phyloP scores from a whole-genome alignment of 2,329 filamentous ascomycete genomes.

The Colletotrichum sp. region DNA sequence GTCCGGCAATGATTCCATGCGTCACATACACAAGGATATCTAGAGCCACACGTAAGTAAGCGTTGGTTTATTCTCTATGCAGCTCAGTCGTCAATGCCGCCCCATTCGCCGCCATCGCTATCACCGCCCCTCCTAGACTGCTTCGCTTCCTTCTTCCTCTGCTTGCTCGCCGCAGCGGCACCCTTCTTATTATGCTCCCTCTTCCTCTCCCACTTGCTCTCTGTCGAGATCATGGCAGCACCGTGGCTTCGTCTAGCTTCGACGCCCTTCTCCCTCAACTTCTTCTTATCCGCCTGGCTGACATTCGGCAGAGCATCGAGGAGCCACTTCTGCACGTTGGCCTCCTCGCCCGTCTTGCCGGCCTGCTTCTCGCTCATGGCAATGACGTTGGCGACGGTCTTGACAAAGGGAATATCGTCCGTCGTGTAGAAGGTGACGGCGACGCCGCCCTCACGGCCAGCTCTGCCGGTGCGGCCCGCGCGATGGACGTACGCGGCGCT shows the following conservation, averaged over 20 bases:
- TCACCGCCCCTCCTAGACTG: conserved; percentile 25
- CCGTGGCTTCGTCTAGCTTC: conserved; percentile 63
- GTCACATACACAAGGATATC: neutral
- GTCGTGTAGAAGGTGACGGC: conserved; percentile 95
- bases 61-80: neutral
- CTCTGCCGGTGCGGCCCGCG: conserved; percentile 87
- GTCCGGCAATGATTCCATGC: neutral
- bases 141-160: conserved; percentile 46
- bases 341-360: conserved; percentile 54
- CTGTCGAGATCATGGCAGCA: conserved; percentile 77
- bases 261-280: conserved; percentile 81
- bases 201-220: conserved; percentile 76
- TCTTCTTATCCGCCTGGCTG: conserved; percentile 82
- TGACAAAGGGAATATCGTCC: conserved; percentile 88
- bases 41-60: neutral
- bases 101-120: conserved; percentile 46
- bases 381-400: conserved; percentile 93
- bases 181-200: conserved; percentile 69
- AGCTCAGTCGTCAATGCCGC: conserved; percentile 49
- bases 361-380: conserved; percentile 78
- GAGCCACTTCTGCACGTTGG: conserved; percentile 81
- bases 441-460: conserved; percentile 84
- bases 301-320: conserved; percentile 85
- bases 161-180: conserved; percentile 66
- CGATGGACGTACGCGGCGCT: conserved; percentile 92